Conservation (phyloP, 352 stramenopile genomes). For the Thalassiosira mediterranea region DNA sequence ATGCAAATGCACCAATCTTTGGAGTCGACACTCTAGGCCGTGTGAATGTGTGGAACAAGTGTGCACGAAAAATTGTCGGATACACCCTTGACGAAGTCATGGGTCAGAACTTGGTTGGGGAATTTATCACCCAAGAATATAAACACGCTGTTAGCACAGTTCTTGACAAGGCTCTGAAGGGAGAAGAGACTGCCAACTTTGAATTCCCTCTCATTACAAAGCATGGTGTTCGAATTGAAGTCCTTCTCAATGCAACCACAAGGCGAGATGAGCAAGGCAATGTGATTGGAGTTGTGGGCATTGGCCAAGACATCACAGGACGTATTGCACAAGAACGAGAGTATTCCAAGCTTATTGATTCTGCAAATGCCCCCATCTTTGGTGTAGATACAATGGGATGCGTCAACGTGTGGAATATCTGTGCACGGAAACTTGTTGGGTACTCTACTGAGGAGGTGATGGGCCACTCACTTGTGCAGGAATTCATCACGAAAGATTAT, state of each 20-base stretch:
- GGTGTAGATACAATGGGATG: conserved; percentile 85
- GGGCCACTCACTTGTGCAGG: conserved; percentile 86
- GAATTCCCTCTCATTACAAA: conserved; percentile 89
- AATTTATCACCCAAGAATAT: conserved; percentile 87
- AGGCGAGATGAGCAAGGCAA: conserved; percentile 90
- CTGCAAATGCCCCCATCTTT: conserved; percentile 81
- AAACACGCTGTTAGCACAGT: conserved; percentile 82
- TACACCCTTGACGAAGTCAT: conserved; percentile 89
- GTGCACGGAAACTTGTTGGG: conserved; percentile 83
- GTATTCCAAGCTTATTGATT: conserved; percentile 82
- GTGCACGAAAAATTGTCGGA: conserved; percentile 88
- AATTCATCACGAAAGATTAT: conserved; percentile 88
- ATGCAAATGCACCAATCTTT: conserved; percentile 77
- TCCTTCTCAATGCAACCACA: conserved; percentile 68
- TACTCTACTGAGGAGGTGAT: conserved; percentile 89
- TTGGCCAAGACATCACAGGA: conserved; percentile 90
- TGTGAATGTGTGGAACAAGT: conserved; percentile 88
- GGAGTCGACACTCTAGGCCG: conserved; percentile 66
- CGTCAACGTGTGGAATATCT: conserved; percentile 81
- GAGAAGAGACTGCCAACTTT: conserved; percentile 74
- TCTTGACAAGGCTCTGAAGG: conserved; percentile 65
- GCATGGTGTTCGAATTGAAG: conserved; percentile 16
- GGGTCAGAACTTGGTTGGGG: conserved; percentile 85
- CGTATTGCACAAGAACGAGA: conserved; percentile 84
- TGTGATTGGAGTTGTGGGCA: conserved; percentile 90